A percentile compares a stretch with the other conserved stretches of the same genome.
These are phyloP conservation scores for Eimeria acervulina DNA, from an alignment of 169 alveolate species.

Conservation along the genomic window DNA sequence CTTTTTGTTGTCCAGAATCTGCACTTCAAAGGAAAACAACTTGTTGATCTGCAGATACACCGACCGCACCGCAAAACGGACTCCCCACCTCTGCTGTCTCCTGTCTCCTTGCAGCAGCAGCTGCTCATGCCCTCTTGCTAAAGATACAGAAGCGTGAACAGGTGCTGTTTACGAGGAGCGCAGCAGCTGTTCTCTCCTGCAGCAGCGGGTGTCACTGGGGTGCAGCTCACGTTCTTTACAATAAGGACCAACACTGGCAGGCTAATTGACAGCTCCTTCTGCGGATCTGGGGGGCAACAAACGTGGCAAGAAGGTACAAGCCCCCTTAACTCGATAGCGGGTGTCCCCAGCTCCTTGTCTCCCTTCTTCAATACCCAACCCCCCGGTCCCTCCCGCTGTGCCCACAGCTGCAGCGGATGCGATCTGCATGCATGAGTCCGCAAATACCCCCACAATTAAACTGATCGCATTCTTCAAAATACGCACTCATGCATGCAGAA, in stretches of 20 bases:
- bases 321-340: conserved; percentile 65
- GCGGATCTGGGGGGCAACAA: conserved; percentile 94
- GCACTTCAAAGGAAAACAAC: conserved; percentile 97
- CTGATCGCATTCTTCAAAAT: not conserved
- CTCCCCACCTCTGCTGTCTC: not conserved
- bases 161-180: not conserved
- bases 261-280: conserved; percentile 94
- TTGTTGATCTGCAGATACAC: conserved; percentile 91
- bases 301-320: conserved; percentile 93
- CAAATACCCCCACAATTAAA: not conserved
- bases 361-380: conserved; percentile 20
- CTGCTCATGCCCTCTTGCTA: not conserved
- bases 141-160: not conserved
- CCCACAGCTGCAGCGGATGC: conserved; percentile 77
- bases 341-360: conserved; percentile 51
- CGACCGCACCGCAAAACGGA: not conserved
- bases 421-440: conserved; percentile 46
- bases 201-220: not conserved
- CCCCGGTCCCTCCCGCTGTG: conserved; percentile 39
- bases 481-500: not conserved
- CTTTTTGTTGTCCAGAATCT: conserved; percentile 97
- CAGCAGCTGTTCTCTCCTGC: not conserved
- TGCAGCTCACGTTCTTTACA: conserved; percentile 92
- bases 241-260: conserved; percentile 96
- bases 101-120: not conserved